Base-by-base conservation (phyloP, 2,329 filamentous ascomycete species). In the Daldinia sp. region DNA sequence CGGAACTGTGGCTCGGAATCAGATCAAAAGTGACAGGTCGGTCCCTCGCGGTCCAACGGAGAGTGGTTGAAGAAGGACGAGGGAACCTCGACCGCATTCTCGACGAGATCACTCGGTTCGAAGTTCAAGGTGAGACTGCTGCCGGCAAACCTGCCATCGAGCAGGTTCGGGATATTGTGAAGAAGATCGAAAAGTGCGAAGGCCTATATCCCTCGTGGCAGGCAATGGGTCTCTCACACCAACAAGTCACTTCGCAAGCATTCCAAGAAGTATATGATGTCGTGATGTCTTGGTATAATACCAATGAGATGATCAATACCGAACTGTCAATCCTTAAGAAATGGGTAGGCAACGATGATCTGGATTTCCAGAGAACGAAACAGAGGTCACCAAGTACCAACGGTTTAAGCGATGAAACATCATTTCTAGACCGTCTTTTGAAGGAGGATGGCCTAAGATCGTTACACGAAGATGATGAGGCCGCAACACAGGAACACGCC, bases 361-460 rank as follows among this genome's bases (percentile, higher is more conserved):
- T 99, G 35, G 93, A 98, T 77, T 99, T 98, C 74, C 88, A 88
- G 51, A 90, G 91, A 73, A 85, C 89, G 19, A 90, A 90, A 67
- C 84, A 87, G 54, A 86, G 87, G 61, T 90, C 91, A 0, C 86
- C 88, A 1, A 85, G 83, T 63, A 87, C 87, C 63, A 87, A 90
- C 69, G 91, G 92, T 60, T 86, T 97, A 48, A 88, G 89, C 23
- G 94, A 98, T 72, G 94, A 97, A 71, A 90, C 93, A 0, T 96
- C 93, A 0, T 99, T 99, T 77, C 86, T 99, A 58, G 95, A 99
- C 76, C 87, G 94, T 41, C 87, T 99, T 25, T 85, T 99, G 81
- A 98, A 98, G 74, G 94, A 98, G 76, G 95, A 98, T 74, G 94
- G 93, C 1, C 82, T 99, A 48, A 94, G 93, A 72, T 97, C 94